phyloP scores from a whole-genome alignment of 257 asterid genomes.

The Solanum sitiens region DNA sequence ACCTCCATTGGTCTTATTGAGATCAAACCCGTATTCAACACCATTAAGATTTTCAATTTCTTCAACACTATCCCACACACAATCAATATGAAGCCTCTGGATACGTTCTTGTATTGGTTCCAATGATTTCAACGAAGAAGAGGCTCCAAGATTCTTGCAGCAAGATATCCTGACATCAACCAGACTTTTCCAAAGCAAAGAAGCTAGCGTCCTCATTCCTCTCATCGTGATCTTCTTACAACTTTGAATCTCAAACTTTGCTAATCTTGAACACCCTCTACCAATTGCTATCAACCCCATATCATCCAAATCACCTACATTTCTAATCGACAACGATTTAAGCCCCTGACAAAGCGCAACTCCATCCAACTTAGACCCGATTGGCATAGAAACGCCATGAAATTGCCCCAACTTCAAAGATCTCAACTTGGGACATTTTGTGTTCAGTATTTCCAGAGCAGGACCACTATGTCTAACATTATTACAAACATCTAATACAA shows the following conservation, averaged over 20 bases:
- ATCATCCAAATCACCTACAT: conserved; percentile 60
- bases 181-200: conserved; percentile 44
- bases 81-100: conserved; percentile 69
- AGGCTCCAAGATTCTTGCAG: conserved; percentile 64
- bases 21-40: conserved; percentile 28
- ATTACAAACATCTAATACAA: conserved; percentile 55
- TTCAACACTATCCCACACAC: conserved; percentile 51
- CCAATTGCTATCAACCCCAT: conserved; percentile 87
- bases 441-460: conserved; percentile 58
- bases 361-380: conserved; percentile 73
- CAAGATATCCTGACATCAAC: conserved; percentile 64
- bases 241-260: conserved; percentile 60
- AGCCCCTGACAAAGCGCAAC: conserved; percentile 67
- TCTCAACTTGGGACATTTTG: conserved; percentile 59
- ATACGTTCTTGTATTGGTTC: conserved; percentile 68
- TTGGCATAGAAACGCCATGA: conserved; percentile 69
- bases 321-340: conserved; percentile 51
- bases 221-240: conserved; percentile 57
- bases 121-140: conserved; percentile 49
- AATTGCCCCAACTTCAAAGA: conserved; percentile 63
- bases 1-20: conserved; percentile 28
- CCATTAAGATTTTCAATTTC: conserved; percentile 30
- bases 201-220: conserved; percentile 74
- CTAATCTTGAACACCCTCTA: conserved; percentile 66
- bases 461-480: conserved; percentile 69